Conservation (phyloP, 1,139 yeast genomes). For the Debaryomyces robertsiae region DNA sequence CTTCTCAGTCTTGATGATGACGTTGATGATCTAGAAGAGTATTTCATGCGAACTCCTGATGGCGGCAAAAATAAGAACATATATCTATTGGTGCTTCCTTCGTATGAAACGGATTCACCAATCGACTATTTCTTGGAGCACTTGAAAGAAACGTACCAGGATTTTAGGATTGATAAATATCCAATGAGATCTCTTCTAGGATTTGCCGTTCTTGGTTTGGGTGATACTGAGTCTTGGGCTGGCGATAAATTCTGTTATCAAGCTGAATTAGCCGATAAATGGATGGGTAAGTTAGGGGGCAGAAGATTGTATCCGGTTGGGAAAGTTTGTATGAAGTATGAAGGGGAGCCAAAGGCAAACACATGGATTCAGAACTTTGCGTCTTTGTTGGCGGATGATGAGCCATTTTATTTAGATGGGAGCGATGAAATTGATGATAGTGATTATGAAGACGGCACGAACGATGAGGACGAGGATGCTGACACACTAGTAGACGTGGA, state of each 20-base stretch:
- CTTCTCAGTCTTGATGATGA: slow-evolving; percentile 76
- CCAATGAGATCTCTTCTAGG: slow-evolving; percentile 73
- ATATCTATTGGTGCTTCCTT: slow-evolving; percentile 81
- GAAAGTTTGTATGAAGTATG: slow-evolving; percentile 77
- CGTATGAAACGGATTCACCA: slow-evolving; percentile 92
- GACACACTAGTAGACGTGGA: slow-evolving; percentile 74
- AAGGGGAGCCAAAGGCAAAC: slow-evolving; percentile 59
- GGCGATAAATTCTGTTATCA: slow-evolving; percentile 86
- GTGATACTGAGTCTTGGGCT: slow-evolving; percentile 82
- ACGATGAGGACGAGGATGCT: slow-evolving; percentile 35
- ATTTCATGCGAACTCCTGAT: slow-evolving; percentile 66
- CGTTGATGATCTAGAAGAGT: slow-evolving; percentile 81
- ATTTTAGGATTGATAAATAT: slow-evolving; percentile 81
- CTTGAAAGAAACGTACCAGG: slow-evolving; percentile 76
- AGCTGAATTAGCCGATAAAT: slow-evolving; percentile 72
- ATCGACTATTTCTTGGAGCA: slow-evolving; percentile 85
- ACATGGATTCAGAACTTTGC: slow-evolving; percentile 70
- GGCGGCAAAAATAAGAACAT: slow-evolving; percentile 43
- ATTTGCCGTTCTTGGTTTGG: slow-evolving; percentile 83
- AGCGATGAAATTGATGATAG: slow-evolving; percentile 39
- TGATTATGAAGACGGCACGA: slow-evolving; percentile 50
- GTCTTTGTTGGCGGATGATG: slow-evolving; percentile 66
- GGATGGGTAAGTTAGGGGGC: slow-evolving; percentile 81
- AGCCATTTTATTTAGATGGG: slow-evolving; percentile 54
- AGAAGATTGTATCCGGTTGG: slow-evolving; percentile 84